These are phyloP conservation scores for Neurospora africana DNA, from an alignment of 495 filamentous ascomycete species.

Conservation along the genomic window DNA sequence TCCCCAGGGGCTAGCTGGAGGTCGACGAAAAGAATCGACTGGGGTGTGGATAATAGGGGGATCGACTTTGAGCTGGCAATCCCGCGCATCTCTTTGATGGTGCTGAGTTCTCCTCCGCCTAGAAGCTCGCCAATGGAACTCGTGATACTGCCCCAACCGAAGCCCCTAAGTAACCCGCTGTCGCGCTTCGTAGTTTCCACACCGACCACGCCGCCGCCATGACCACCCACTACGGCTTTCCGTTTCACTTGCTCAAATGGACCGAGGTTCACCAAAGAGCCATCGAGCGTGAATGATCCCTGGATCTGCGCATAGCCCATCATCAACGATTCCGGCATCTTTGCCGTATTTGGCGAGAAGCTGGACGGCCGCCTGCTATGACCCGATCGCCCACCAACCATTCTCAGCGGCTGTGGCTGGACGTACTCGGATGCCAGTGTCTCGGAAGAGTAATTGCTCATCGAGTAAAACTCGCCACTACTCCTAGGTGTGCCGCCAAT, in stretches of 20 bases:
- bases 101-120: constrained; percentile 76
- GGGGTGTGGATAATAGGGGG: constrained; percentile 86
- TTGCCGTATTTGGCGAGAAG: constrained; percentile 37
- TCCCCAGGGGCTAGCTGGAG: constrained; percentile 79
- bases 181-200: constrained; percentile 65
- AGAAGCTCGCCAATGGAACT: constrained; percentile 81
- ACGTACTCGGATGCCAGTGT: constrained; percentile 88
- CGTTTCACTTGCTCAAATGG: constrained; percentile 93
- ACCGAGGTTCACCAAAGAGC: constrained; percentile 77
- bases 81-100: constrained; percentile 86
- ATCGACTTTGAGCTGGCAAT: constrained; percentile 69
- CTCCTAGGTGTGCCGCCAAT: constrained; percentile 63
- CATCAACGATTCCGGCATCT: constrained; percentile 66
- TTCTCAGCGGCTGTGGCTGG: constrained; percentile 43
- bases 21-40: constrained; percentile 94
- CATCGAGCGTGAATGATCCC: constrained; percentile 84
- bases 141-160: constrained; percentile 83
- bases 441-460: constrained; percentile 88
- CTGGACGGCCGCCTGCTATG: constrained; percentile 56
- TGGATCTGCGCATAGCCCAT: constrained; percentile 98
- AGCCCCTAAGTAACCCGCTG: constrained; percentile 69
- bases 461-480: constrained; percentile 87
- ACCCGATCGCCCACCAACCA: constrained; percentile 35
- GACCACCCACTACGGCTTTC: constrained; percentile 80
- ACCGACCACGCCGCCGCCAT: constrained; percentile 74